Evolutionary conservation across 345 rosid genomes (phyloP), one percentile per base, ranked within the genome.

Genomic region (Populus euphratica): DNA sequence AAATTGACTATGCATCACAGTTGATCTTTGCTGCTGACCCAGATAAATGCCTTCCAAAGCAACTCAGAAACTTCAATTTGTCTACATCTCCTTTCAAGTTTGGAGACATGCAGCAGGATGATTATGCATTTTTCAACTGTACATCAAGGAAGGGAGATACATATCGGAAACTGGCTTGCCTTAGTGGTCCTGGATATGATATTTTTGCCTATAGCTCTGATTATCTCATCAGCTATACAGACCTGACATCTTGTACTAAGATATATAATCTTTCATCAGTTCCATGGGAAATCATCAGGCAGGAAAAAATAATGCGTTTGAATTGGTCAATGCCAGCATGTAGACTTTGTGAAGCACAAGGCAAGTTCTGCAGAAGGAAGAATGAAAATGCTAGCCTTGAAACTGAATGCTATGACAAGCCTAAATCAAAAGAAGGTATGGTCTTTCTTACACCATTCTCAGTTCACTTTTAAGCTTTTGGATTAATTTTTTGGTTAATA

Each of bases 291-390:
- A 13, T 36, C 16, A 0, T 59, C 0, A 0, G 8, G 18, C 20
- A 3, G 1, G 64, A 73, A 8, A 71, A 72, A 54, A 38, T 21
- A 16, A 27, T 75, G 35, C 7, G 16, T n/a, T 39, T 80, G 83
- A 65, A 43, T 56, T 80, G 83, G 83, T 64, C 79, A 0, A 31
- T 20, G 7, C 79, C 76, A 10, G 63, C n/a, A 6, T 72, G 83
- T 77, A 49, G 73, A 4, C 25, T 7, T 27, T 80, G 79, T 72
- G 79, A 80, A 59, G 47, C 23, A 41, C 78, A 12, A 0, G 50
- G 69, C 18, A 65, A 36, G 72, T 13, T 13, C 36, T 80, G 83
- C 23, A 66, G 56, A 43, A 56, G 33, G 43, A 75, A 39, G 73
- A 25, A 18, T 25, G 59, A 8, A 18, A 38, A 0, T 5, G 35